A percentile compares a stretch with the other conserved stretches of the same genome.
These are phyloP conservation scores for Alternaria panax DNA, from an alignment of 2,329 filamentous ascomycete species.

Conservation along the genomic window DNA sequence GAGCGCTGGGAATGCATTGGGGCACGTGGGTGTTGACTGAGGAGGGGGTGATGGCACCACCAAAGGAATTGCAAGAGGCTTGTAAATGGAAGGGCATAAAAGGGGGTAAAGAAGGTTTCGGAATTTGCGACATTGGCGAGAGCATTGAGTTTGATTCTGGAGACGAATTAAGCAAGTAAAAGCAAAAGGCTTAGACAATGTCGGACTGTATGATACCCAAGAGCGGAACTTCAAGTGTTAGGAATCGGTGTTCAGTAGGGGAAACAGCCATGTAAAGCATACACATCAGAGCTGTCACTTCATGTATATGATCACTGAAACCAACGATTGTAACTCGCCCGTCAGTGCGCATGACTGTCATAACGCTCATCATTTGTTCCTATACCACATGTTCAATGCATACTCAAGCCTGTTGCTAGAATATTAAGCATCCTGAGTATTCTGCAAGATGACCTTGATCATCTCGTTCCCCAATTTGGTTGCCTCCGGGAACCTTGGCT, in stretches of 20 bases:
- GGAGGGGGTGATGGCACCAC: slow-evolving; percentile 87
- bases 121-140: slow-evolving; percentile 84
- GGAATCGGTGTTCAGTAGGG: background rate
- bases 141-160: slow-evolving; percentile 69
- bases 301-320: background rate
- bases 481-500: slow-evolving; percentile 86
- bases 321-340: background rate
- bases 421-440: slow-evolving; percentile 57
- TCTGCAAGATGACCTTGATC: slow-evolving; percentile 94
- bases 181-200: background rate
- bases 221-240: background rate
- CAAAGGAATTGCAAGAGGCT: slow-evolving; percentile 73
- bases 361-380: background rate
- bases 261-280: background rate
- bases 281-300: background rate
- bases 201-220: background rate
- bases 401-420: background rate
- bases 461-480: slow-evolving; percentile 91
- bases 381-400: background rate
- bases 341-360: background rate
- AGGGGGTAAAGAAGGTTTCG: slow-evolving; percentile 79
- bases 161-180: background rate
- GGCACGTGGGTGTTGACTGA: slow-evolving; percentile 83
- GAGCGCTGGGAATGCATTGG: slow-evolving; percentile 90
- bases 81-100: slow-evolving; percentile 74